These are phyloP conservation scores for Calonectria multiphialidica DNA, from an alignment of 2,329 filamentous ascomycete genomes.

Conservation along the genomic window DNA sequence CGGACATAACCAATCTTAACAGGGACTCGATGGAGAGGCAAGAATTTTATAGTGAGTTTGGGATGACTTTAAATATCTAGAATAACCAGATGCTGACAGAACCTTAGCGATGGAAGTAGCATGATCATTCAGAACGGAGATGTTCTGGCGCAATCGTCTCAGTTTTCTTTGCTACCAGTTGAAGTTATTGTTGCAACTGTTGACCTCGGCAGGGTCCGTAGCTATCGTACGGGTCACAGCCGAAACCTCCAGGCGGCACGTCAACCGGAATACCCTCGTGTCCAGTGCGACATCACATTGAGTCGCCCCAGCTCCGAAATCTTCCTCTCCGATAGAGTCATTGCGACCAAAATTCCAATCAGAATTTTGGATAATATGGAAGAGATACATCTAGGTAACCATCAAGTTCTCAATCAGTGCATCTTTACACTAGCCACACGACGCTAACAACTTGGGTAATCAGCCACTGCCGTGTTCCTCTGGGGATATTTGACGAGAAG, in stretches of 20 bases:
- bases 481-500: slow-evolving; percentile 65
- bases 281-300: slow-evolving; percentile 46
- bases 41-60: background rate
- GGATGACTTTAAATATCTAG: too few species aligned
- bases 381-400: slow-evolving; percentile 49
- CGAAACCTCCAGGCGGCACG: slow-evolving; percentile 69
- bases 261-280: slow-evolving; percentile 46
- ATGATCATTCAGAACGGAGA: slow-evolving; percentile 75
- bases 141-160: slow-evolving; percentile 68
- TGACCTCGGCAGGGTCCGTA: slow-evolving; percentile 78
- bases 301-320: slow-evolving; percentile 40
- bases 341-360: slow-evolving; percentile 18
- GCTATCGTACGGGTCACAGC: slow-evolving; percentile 66
- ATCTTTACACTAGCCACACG: too few species aligned
- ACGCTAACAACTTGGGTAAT: too few species aligned
- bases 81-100: background rate
- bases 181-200: slow-evolving; percentile 76
- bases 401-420: too few species aligned
- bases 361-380: slow-evolving; percentile 46
- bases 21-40: slow-evolving; percentile 1
- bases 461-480: slow-evolving; percentile 40
- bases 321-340: slow-evolving; percentile 37
- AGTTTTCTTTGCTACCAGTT: slow-evolving; percentile 71
- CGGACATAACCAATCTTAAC: background rate
- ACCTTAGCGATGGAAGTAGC: slow-evolving; percentile 63